Evolutionary conservation across 1,139 yeast genomes (phyloP).

Genomic region (Taphrina pruni): DNA sequence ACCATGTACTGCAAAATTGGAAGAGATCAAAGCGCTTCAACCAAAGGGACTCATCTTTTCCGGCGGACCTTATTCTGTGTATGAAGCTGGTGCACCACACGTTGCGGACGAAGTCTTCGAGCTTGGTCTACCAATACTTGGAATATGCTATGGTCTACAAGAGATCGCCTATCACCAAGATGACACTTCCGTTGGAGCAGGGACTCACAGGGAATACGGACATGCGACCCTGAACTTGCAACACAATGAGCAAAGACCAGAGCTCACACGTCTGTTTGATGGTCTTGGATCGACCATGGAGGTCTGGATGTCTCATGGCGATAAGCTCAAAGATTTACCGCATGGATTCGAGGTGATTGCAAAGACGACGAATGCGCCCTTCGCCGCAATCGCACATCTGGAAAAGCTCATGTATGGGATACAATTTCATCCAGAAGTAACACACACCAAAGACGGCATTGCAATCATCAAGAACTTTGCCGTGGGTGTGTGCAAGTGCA

Average conservation of each 20-base stretch:
- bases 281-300: constrained; percentile 63
- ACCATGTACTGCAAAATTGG: constrained; percentile 96
- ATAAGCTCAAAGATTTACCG: constrained; percentile 89
- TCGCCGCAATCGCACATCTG: constrained; percentile 86
- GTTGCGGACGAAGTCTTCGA: constrained; percentile 93
- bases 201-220: constrained; percentile 98
- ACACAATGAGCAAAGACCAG: constrained; percentile 15
- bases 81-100: constrained; percentile 94
- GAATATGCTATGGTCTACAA: constrained; percentile 99
- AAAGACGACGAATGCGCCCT: constrained; percentile 91
- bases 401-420: constrained; percentile 82
- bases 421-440: constrained; percentile 99
- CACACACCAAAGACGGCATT: constrained; percentile 93
- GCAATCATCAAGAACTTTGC: constrained; percentile 88
- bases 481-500: constrained; percentile 81
- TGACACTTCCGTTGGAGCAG: constrained; percentile 93
- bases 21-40: constrained; percentile 80
- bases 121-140: constrained; percentile 89
- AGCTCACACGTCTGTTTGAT: constrained; percentile 70
- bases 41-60: constrained; percentile 96
- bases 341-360: constrained; percentile 88
- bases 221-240: constrained; percentile 84
- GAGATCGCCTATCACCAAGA: constrained; percentile 88
- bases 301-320: constrained; percentile 99
- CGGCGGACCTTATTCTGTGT: constrained; percentile 98